phyloP scores from a whole-genome alignment of 2,329 filamentous ascomycete species.

The Paraphaeosphaeria minitans region DNA sequence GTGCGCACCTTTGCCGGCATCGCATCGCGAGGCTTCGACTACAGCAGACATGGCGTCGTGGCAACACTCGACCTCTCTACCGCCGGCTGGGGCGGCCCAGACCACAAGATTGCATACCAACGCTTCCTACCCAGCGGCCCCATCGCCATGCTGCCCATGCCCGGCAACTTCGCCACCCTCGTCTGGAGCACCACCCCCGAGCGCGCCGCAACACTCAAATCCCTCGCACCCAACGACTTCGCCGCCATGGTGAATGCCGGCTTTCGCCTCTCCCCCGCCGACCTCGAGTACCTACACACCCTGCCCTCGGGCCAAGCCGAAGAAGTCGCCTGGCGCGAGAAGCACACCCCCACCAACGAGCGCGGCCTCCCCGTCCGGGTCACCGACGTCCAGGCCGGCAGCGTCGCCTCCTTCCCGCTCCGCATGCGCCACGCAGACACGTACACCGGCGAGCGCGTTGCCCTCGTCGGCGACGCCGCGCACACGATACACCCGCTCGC shows the following conservation, averaged over 20 bases:
- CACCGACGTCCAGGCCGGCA: conserved; percentile 74
- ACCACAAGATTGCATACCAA: conserved; percentile 82
- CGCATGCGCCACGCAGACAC: conserved; percentile 92
- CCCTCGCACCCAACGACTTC: conserved; percentile 74
- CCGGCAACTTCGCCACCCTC: conserved; percentile 79
- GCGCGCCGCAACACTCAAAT: conserved; percentile 79
- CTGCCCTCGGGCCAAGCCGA: conserved; percentile 59
- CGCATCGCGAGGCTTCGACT: conserved; percentile 88
- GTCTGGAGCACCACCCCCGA: conserved; percentile 93
- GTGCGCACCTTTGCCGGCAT: conserved; percentile 90
- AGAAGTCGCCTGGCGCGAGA: conserved; percentile 83
- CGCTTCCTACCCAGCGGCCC: conserved; percentile 92
- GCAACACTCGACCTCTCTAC: conserved; percentile 79
- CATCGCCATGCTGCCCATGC: conserved; percentile 87
- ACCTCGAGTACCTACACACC: conserved; percentile 82
- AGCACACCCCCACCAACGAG: conserved; percentile 65
- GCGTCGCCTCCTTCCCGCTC: conserved; percentile 86
- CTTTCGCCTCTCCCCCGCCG: conserved; percentile 79
- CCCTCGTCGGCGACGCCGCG: conserved; percentile 90
- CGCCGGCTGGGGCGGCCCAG: conserved; percentile 44
- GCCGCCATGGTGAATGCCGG: conserved; percentile 89
- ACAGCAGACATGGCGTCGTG: conserved; percentile 86
- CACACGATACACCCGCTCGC: conserved; percentile 95
- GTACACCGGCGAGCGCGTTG: conserved; percentile 88
- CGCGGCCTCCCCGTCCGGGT: conserved; percentile 66